These are phyloP conservation scores for Sporisorium scitamineum DNA, from an alignment of 1,284 basidiomycete genomes.

Conservation along the genomic window DNA sequence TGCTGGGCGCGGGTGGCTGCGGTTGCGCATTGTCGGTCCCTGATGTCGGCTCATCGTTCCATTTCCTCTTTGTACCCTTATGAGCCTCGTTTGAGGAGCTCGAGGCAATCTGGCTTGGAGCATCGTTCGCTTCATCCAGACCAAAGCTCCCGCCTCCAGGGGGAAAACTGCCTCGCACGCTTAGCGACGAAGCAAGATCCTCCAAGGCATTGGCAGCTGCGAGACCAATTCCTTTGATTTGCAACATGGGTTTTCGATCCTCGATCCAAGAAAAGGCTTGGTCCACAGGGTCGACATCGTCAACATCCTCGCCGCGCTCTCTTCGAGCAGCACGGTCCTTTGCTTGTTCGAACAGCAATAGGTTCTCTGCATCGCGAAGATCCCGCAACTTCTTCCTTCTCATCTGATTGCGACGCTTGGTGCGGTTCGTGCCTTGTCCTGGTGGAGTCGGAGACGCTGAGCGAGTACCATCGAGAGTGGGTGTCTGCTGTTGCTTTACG, in stretches of 20 bases:
- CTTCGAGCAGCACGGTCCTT: neutral
- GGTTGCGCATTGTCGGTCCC: neutral
- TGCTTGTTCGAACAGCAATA: slow-evolving; percentile 4
- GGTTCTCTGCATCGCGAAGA: slow-evolving; percentile 12
- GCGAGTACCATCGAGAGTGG: neutral
- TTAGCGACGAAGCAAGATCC: neutral
- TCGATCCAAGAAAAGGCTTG: slow-evolving; percentile 2
- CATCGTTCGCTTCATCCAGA: neutral
- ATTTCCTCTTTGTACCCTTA: slow-evolving; percentile 16
- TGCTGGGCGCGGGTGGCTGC: neutral
- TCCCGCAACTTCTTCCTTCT: slow-evolving; percentile 26
- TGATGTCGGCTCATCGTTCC: neutral
- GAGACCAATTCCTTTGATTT: neutral
- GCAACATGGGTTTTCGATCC: slow-evolving; percentile 6
- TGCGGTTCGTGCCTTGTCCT: slow-evolving; percentile 46
- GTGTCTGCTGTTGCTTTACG: neutral
- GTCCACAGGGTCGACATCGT: neutral
- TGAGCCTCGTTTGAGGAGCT: neutral
- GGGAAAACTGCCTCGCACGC: neutral
- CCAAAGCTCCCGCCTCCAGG: slow-evolving; percentile 21
- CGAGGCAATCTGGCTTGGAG: neutral
- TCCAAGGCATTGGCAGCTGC: neutral
- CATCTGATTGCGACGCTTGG: slow-evolving; percentile 51
- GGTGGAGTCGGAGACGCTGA: slow-evolving; percentile 25
- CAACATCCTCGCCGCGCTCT: slow-evolving; percentile 1